Percentiles rank a stretch among this genome's conserved stretches.
Evolutionary conservation across 1,284 basidiomycete species (phyloP).

Genomic region (Rhodotorula sp.): DNA sequence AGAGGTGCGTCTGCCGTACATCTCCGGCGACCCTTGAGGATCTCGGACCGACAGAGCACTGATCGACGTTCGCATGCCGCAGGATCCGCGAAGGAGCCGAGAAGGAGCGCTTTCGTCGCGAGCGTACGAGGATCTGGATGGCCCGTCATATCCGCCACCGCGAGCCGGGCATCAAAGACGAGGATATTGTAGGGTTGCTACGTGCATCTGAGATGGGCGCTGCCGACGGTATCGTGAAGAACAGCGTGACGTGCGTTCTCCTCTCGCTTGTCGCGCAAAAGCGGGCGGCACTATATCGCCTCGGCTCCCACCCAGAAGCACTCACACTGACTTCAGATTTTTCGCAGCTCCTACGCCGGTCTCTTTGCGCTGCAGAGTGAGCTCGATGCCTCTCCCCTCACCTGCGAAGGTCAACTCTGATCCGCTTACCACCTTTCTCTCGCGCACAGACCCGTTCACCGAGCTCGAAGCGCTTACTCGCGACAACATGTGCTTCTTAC

Average conservation of each 20-base stretch:
- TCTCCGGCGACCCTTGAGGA: neutral
- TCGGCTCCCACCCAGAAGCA: too few relatives aligned
- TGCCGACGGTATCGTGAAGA: constrained; percentile 20
- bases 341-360: constrained; percentile 27
- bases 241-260: constrained; percentile 24
- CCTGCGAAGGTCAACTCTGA: neutral
- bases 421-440: too few relatives aligned
- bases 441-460: constrained; percentile 33
- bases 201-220: constrained; percentile 32
- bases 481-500: constrained; percentile 28
- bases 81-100: constrained; percentile 34
- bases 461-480: constrained; percentile 33
- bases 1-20: neutral
- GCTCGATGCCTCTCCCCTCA: neutral
- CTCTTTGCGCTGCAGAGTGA: constrained; percentile 24
- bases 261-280: too few relatives aligned
- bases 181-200: constrained; percentile 18
- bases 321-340: neutral
- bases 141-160: constrained; percentile 23
- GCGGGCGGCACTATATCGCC: too few relatives aligned
- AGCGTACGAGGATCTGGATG: constrained; percentile 33
- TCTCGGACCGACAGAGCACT: too few relatives aligned
- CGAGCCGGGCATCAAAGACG: constrained; percentile 29
- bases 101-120: constrained; percentile 19
- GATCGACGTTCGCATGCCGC: neutral